Conservation (phyloP, 2,329 filamentous ascomycete genomes). For the Corinectria fuckeliana region DNA sequence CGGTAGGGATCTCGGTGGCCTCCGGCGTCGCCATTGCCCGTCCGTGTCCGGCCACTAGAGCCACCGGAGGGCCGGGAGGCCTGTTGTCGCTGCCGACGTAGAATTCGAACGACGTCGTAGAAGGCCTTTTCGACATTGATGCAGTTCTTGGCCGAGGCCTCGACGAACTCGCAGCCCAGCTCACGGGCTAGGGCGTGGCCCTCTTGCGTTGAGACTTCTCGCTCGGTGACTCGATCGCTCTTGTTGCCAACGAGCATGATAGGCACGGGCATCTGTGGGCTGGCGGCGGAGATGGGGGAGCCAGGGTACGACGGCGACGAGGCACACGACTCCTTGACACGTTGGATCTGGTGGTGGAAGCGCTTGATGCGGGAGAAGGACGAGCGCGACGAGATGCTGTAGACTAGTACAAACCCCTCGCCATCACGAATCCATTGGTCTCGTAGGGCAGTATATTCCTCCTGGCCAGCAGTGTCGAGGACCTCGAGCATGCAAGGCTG, state of each 20-base stretch:
- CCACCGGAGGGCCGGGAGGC: conserved; percentile 48
- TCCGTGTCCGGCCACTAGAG: conserved; percentile 47
- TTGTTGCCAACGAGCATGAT: conserved; percentile 99
- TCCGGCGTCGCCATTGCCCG: conserved; percentile 45
- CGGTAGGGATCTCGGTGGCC: conserved; percentile 42
- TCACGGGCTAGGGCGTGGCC: conserved; percentile 90
- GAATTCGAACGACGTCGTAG: conserved; percentile 92
- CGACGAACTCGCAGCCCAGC: conserved; percentile 93
- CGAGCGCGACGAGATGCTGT: conserved; percentile 96
- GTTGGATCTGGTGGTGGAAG: conserved; percentile 95
- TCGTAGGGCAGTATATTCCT: conserved; percentile 95
- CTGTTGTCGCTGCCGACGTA: conserved; percentile 80
- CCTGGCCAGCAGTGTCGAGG: conserved; percentile 95
- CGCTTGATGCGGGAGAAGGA: conserved; percentile 94
- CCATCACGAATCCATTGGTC: conserved; percentile 99
- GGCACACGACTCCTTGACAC: conserved; percentile 90
- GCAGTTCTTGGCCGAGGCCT: conserved; percentile 96
- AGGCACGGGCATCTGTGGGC: conserved; percentile 74
- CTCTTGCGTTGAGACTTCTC: conserved; percentile 96
- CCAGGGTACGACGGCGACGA: conserved; percentile 79
- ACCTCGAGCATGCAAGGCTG: conserved; percentile 98
- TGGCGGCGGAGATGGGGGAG: conserved; percentile 69
- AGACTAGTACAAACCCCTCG: conserved; percentile 96
- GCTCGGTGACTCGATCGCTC: conserved; percentile 93
- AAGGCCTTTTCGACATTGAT: conserved; percentile 99